phyloP scores from a whole-genome alignment of 805 yeast species.

The Wickerhamiella nectarea region DNA sequence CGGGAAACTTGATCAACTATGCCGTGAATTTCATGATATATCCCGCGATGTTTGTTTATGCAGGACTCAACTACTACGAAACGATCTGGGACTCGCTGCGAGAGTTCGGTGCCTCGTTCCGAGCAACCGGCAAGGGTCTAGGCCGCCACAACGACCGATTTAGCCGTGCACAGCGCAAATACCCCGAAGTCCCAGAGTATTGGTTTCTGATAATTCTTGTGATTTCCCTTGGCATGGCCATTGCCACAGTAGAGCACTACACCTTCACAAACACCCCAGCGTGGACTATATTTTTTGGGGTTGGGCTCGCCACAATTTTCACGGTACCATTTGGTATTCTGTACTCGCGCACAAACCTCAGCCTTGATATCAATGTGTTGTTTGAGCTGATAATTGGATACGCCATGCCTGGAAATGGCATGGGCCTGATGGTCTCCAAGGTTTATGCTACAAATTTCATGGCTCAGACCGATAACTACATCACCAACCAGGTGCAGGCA shows the following conservation, averaged over 20 bases:
- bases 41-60: constrained; percentile 41
- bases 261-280: constrained; percentile 37
- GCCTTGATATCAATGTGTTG: constrained; percentile 38
- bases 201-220: constrained; percentile 42
- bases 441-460: constrained; percentile 46
- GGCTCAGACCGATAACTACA: constrained; percentile 47
- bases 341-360: constrained; percentile 35
- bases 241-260: constrained; percentile 31
- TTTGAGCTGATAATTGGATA: constrained; percentile 40
- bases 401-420: constrained; percentile 42
- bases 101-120: constrained; percentile 1
- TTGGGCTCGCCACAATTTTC: constrained; percentile 38
- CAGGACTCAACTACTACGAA: constrained; percentile 32
- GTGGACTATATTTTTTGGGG: constrained; percentile 43
- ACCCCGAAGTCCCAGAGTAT: constrained; percentile 63
- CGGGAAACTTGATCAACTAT: constrained; percentile 44
- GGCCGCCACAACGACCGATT: constrained; percentile 37
- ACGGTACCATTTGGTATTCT: constrained; percentile 40
- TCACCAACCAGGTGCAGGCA: constrained; percentile 39
- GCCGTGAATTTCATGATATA: constrained; percentile 44
- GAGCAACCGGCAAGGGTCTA: constrained; percentile 22
- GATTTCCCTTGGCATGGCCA: constrained; percentile 33
- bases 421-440: constrained; percentile 39
- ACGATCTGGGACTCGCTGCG: constrained; percentile 9
- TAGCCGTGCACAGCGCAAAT: constrained; percentile 40